Percentiles rank a stretch among this genome's conserved stretches.
phyloP scores from a whole-genome alignment of 768 basidiomycete genomes.

The Neoboletus subvelutipes region DNA sequence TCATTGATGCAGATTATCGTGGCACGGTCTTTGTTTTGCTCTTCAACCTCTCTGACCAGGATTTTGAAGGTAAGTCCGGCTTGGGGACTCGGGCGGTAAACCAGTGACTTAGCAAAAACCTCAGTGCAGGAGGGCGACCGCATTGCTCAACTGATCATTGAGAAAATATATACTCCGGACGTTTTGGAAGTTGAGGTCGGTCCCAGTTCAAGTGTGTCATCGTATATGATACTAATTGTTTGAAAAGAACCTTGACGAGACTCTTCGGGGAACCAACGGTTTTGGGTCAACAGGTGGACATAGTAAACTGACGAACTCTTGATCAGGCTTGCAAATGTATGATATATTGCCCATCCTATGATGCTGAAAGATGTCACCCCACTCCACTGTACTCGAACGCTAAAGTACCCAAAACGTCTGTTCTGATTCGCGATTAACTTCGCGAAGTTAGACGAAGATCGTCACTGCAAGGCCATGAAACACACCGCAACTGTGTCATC shows the following conservation, averaged over 20 bases:
- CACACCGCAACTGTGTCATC: conserved; percentile 15
- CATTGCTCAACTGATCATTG: conserved; percentile 93
- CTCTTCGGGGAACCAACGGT: conserved; percentile 78
- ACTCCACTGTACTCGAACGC: no score
- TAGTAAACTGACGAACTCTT: conserved; percentile 36
- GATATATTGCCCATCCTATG: conserved; percentile 4
- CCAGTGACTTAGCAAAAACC: not conserved
- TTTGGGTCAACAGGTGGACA: conserved; percentile 97
- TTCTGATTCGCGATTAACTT: not conserved
- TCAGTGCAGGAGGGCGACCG: conserved; percentile 91
- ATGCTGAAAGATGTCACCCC: not conserved
- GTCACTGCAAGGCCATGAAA: not conserved
- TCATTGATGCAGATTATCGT: conserved; percentile 95
- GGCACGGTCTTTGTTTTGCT: conserved; percentile 88
- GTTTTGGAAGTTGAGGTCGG: conserved; percentile 80
- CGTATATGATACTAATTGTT: conserved; percentile 2
- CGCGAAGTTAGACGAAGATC: not conserved
- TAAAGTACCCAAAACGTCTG: not conserved
- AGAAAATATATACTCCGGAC: conserved; percentile 84
- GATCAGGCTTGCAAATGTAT: conserved; percentile 1
- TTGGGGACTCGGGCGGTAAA: not conserved
- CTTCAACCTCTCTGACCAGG: conserved; percentile 88
- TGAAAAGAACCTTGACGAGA: conserved; percentile 77
- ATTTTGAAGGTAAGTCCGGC: conserved; percentile 69
- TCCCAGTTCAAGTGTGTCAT: not conserved